Percentiles rank a stretch among this genome's conserved stretches.
Conservation (phyloP, 257 asterid species). For the Cordia subcordata region DNA sequence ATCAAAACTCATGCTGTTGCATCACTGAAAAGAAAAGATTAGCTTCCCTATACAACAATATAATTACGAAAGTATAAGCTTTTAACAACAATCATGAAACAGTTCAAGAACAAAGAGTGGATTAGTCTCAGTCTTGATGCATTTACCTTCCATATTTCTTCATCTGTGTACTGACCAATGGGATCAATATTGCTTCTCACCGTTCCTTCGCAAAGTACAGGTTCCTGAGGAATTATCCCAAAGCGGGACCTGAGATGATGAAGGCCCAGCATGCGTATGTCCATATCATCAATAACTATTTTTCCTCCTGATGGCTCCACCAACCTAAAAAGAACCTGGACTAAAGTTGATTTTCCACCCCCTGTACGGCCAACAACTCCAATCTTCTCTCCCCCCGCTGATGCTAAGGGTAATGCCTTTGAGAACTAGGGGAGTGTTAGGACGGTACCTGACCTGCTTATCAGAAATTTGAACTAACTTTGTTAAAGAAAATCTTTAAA, state of each 20-base stretch:
- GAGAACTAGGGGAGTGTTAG: constrained; percentile 81
- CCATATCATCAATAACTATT: constrained; percentile 67
- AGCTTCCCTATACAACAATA: too few species aligned
- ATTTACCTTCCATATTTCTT: constrained; percentile 88
- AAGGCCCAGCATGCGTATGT: constrained; percentile 68
- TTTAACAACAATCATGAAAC: background rate
- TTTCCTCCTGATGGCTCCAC: constrained; percentile 92
- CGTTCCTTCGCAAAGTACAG: constrained; percentile 94
- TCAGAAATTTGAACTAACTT: constrained; percentile 8
- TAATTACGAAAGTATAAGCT: too few species aligned
- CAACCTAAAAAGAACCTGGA: constrained; percentile 89
- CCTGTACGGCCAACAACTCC: constrained; percentile 98
- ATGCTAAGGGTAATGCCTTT: constrained; percentile 77
- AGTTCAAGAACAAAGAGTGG: background rate
- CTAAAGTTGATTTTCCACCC: constrained; percentile 91
- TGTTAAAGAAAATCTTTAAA: background rate
- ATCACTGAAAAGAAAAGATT: too few species aligned
- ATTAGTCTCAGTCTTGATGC: background rate
- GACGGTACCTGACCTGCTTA: constrained; percentile 80
- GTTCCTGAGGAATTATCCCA: constrained; percentile 98
- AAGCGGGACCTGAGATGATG: constrained; percentile 94
- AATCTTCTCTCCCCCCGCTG: constrained; percentile 87
- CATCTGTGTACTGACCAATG: constrained; percentile 69
- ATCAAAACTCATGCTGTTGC: background rate
- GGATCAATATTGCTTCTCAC: constrained; percentile 97